Conservation (phyloP, 225 moss, liverwort and hornwort species). For the Bryoerythrophyllum caledonicum region DNA sequence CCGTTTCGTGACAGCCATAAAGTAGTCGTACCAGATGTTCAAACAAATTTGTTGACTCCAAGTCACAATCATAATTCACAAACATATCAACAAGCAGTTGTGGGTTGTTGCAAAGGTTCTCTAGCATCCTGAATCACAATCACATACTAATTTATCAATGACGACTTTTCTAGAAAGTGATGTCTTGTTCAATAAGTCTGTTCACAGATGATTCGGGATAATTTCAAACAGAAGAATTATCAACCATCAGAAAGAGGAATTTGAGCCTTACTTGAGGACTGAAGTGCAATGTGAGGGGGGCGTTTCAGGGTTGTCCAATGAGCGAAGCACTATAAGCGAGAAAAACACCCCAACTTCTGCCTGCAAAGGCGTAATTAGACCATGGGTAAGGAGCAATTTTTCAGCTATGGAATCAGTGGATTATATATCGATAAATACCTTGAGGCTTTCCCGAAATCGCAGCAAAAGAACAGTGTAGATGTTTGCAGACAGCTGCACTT, state of each 20-base stretch:
- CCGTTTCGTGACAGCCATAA: neutral
- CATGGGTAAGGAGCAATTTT: neutral
- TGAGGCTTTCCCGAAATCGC: conserved; percentile 89
- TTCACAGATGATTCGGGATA: neutral
- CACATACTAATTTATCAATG: conserved; percentile 17
- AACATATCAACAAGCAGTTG: conserved; percentile 89
- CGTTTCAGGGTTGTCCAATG: conserved; percentile 69
- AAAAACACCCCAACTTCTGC: conserved; percentile 90
- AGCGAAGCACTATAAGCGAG: conserved; percentile 78
- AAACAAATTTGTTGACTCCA: conserved; percentile 87
- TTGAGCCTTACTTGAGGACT: conserved; percentile 62
- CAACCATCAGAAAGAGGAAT: conserved; percentile 11
- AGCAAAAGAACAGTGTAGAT: conserved; percentile 74
- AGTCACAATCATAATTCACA: conserved; percentile 95
- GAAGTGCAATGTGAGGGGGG: conserved; percentile 71
- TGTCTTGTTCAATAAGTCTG: neutral
- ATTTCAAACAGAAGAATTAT: neutral
- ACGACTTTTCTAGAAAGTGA: neutral
- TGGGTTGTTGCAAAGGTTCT: conserved; percentile 80
- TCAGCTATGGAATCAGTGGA: neutral
- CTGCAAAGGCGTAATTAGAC: conserved; percentile 39
- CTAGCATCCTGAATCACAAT: conserved; percentile 66
- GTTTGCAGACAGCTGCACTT: conserved; percentile 70
- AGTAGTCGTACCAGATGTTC: conserved; percentile 74
- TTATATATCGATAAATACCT: conserved; percentile 46